Conservation (phyloP, 2,329 filamentous ascomycete species). For the Nothopassalora personata region DNA sequence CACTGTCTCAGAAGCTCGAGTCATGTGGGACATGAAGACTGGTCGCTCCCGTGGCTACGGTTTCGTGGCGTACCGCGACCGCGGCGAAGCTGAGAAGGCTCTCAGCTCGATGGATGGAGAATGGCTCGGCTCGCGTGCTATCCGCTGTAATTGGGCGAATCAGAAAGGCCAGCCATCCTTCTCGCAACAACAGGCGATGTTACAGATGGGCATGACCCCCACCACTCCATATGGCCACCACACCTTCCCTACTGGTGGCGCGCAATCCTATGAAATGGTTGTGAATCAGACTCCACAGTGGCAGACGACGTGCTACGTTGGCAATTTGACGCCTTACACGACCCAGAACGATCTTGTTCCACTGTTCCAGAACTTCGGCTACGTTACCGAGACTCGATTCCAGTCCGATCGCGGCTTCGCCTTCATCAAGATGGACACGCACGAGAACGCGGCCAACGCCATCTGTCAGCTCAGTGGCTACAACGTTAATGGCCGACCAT, state of each 20-base stretch:
- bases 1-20: constrained; percentile 90
- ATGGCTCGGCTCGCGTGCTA: constrained; percentile 95
- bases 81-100: constrained; percentile 88
- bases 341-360: constrained; percentile 96
- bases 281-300: constrained; percentile 90
- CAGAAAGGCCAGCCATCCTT: constrained; percentile 99
- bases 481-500: constrained; percentile 90
- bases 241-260: constrained; percentile 83
- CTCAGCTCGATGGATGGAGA: constrained; percentile 97
- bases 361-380: constrained; percentile 97
- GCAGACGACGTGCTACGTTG: constrained; percentile 98
- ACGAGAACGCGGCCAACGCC: constrained; percentile 96
- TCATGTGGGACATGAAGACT: constrained; percentile 99
- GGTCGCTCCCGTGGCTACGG: constrained; percentile 95
- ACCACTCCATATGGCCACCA: constrained; percentile 96
- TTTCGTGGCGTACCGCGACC: constrained; percentile 95
- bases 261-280: constrained; percentile 97
- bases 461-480: constrained; percentile 98
- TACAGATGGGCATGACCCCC: constrained; percentile 95
- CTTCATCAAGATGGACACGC: constrained; percentile 98
- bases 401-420: constrained; percentile 96
- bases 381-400: constrained; percentile 94
- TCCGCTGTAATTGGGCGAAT: constrained; percentile 99
- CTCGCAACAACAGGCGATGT: constrained; percentile 94
- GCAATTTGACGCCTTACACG: constrained; percentile 95